Conservation (phyloP, 2,329 filamentous ascomycete genomes). For the Alternaria burnsii region DNA sequence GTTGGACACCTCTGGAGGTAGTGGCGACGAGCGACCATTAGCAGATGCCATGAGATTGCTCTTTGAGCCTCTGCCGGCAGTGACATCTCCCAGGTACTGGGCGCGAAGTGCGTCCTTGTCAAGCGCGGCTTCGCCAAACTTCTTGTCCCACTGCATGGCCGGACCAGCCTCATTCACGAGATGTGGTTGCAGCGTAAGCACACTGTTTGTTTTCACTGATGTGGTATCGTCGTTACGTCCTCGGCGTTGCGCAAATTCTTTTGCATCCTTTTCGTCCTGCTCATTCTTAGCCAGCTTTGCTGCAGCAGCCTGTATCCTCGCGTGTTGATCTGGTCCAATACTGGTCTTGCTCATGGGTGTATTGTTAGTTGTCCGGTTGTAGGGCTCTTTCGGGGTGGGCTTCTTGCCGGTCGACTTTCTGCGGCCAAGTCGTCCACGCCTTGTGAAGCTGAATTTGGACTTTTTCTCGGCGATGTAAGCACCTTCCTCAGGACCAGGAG, state of each 20-base stretch:
- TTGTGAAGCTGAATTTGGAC: constrained; percentile 82
- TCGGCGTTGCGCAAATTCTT: constrained; percentile 62
- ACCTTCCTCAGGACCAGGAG: constrained; percentile 80
- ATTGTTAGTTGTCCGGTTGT: constrained; percentile 59
- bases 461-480: constrained; percentile 97
- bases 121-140: constrained; percentile 91
- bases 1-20: constrained; percentile 41
- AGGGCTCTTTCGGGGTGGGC: constrained; percentile 58
- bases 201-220: constrained; percentile 81
- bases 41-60: constrained; percentile 52
- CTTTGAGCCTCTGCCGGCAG: constrained; percentile 72
- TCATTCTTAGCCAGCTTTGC: constrained; percentile 80
- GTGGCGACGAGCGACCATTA: constrained; percentile 42
- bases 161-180: constrained; percentile 88
- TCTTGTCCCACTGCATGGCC: constrained; percentile 96
- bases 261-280: constrained; percentile 63
- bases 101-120: constrained; percentile 85
- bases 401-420: constrained; percentile 57
- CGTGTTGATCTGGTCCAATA: constrained; percentile 90
- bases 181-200: constrained; percentile 85
- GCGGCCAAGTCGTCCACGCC: constrained; percentile 74
- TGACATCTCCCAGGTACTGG: constrained; percentile 80
- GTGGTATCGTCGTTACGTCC: constrained; percentile 63
- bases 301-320: constrained; percentile 90
- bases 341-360: constrained; percentile 77